Base-by-base conservation (phyloP, 2,329 filamentous ascomycete species). In the Fusarium xylarioides region DNA sequence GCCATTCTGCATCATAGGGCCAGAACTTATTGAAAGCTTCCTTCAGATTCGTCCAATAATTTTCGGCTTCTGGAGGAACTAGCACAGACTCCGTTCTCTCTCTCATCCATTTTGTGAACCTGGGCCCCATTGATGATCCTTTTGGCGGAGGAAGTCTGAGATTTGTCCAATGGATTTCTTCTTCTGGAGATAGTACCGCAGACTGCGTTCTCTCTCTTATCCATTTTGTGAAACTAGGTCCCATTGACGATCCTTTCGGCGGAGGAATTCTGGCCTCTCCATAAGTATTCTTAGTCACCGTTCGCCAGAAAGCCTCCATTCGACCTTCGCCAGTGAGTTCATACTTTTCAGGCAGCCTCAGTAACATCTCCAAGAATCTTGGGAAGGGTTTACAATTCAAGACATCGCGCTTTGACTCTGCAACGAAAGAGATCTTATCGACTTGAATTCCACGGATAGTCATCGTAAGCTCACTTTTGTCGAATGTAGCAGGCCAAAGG, bases 171-270 rank as follows among this genome's bases (percentile, higher is more conserved):
- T 26, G 1, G 1, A 16, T 8, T 16, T 46, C 12, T 5, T 26
- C 18, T 46, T 32, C 16, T 5, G 10, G 18, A 18, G 21, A 2
- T 1, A 7, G 4, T 1, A 14, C 5, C 19, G 10, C 50, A 12
- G 34, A 53, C 5, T 18, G 3, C 5, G 46, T 12, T 19, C 4
- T 56, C n/a, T 46, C 38, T 5, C 3, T 6, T 12, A 46, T 9
- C 53, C 53, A 56, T 26, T 21, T 46, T 21, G 21, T 21, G 21
- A 56, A 46, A 23, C 38, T 46, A 1, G 38, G 16, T 3, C n/a
- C 53, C 37, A 56, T 28, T 56, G 38, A 32, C 15, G 53, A 56
- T 5, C 2, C 10, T 12, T n/a, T 21, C 7, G 21, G 16, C 1
- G 38, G 18, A 21, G 28, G 16, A 23, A 1, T 10, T 32, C 53